A percentile compares a stretch with the other conserved stretches of the same genome.
Conservation (phyloP, 2,329 filamentous ascomycete genomes). For the Hypoxylon sp. region DNA sequence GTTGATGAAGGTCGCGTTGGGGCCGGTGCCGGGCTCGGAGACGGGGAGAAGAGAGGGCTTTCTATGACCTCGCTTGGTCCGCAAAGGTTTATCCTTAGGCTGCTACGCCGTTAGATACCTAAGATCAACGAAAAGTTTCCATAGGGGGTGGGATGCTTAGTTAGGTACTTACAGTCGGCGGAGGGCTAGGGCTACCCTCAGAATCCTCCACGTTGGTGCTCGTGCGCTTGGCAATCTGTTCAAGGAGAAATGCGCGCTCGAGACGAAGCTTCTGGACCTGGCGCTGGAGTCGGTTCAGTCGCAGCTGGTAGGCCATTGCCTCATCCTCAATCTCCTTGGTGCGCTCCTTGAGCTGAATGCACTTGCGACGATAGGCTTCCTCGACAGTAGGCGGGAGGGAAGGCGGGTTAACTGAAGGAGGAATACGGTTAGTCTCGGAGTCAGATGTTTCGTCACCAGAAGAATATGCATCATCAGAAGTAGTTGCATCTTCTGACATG, state of each 20-base stretch:
- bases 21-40: conserved; percentile 58
- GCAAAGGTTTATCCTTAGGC: conserved; percentile 84
- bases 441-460: too few relatives aligned
- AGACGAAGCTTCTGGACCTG: conserved; percentile 93
- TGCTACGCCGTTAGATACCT: conserved; percentile 56
- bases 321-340: conserved; percentile 92
- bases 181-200: conserved; percentile 84
- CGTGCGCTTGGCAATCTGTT: conserved; percentile 81
- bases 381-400: conserved; percentile 89
- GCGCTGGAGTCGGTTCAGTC: conserved; percentile 83
- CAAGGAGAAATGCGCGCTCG: conserved; percentile 81
- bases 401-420: conserved; percentile 65
- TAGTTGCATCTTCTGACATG: too few relatives aligned
- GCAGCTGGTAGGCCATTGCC: conserved; percentile 86
- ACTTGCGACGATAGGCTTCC: conserved; percentile 96
- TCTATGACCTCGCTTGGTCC: conserved; percentile 79
- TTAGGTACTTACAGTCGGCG: conserved; percentile 74
- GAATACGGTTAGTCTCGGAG: conserved; percentile 53
- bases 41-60: conserved; percentile 68
- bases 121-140: conserved; percentile 35
- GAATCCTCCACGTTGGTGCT: conserved; percentile 83
- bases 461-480: background rate
- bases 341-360: conserved; percentile 91
- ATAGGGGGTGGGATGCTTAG: conserved; percentile 22
- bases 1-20: conserved; percentile 62